Evolutionary conservation across 2,329 filamentous ascomycete species (phyloP).

Genomic region (Cadophora sp.): DNA sequence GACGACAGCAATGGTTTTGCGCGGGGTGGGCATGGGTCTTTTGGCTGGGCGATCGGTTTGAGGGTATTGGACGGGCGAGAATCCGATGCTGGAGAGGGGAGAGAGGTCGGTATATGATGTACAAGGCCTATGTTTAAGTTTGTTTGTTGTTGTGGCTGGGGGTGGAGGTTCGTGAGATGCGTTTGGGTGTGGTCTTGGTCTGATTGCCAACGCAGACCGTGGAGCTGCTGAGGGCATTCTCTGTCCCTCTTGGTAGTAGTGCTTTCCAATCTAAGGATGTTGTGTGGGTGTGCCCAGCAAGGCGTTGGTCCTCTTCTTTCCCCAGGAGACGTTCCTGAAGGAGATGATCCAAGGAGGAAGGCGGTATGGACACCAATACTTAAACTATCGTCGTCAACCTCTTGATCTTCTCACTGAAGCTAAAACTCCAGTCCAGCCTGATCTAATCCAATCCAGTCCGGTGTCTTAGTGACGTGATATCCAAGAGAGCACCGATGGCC

Average conservation of each 20-base stretch:
- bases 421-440: background rate
- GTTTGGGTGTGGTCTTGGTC: constrained; percentile 33
- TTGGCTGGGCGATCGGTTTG: constrained; percentile 41
- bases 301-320: background rate
- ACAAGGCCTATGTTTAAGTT: constrained; percentile 42
- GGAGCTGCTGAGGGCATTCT: constrained; percentile 43
- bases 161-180: constrained; percentile 28
- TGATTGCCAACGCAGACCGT: constrained; percentile 40
- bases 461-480: constrained; percentile 2
- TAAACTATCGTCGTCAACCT: background rate
- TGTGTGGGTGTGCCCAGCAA: background rate
- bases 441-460: background rate
- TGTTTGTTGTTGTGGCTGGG: constrained; percentile 15
- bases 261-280: background rate
- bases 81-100: constrained; percentile 27
- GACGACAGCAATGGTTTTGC: constrained; percentile 82
- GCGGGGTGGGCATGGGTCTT: constrained; percentile 44
- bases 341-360: background rate
- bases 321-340: background rate
- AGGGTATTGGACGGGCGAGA: constrained; percentile 31
- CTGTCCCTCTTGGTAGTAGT: background rate
- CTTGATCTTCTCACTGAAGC: background rate
- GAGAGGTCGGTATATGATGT: constrained; percentile 38
- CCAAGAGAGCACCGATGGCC: background rate
- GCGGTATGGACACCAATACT: background rate